These are phyloP conservation scores for Capillidium rhysosporum DNA, from an alignment of 371 early-diverging fungal genomes.

Conservation along the genomic window DNA sequence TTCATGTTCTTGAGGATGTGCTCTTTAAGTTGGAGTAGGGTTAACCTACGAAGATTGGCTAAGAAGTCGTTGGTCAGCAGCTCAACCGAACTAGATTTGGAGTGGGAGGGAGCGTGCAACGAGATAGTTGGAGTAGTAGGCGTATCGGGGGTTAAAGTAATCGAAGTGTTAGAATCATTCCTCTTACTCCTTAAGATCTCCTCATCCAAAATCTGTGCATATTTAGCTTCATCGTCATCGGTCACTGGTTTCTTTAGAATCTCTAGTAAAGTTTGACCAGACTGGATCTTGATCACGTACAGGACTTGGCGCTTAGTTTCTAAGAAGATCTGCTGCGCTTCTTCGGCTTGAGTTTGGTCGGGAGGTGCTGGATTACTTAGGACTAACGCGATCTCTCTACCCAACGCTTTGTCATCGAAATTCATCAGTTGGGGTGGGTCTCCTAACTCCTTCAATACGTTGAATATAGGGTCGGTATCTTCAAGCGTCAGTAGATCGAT, in stretches of 20 bases:
- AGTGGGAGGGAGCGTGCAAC: background rate
- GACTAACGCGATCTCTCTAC: conserved; percentile 38
- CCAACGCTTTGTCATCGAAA: conserved; percentile 15
- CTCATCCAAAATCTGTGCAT: conserved; percentile 27
- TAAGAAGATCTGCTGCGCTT: conserved; percentile 45
- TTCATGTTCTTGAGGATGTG: conserved; percentile 41
- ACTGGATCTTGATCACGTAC: conserved; percentile 61
- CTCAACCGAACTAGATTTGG: conserved; percentile 7
- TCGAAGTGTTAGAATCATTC: background rate
- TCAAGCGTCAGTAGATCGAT: conserved; percentile 35
- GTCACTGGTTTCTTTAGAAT: conserved; percentile 56
- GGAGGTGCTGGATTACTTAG: conserved; percentile 44
- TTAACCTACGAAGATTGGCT: conserved; percentile 8
- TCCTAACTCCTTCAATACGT: conserved; percentile 68
- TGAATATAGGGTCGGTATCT: conserved; percentile 48
- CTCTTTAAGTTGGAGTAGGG: background rate
- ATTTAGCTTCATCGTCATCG: conserved; percentile 46
- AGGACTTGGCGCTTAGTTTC: conserved; percentile 81
- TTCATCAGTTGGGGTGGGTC: conserved; percentile 35
- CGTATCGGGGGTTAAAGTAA: background rate
- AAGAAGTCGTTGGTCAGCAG: conserved; percentile 9
- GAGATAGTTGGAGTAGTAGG: background rate
- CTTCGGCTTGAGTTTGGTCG: conserved; percentile 35
- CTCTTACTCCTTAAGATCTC: conserved; percentile 8
- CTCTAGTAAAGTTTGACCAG: conserved; percentile 55